Evolutionary conservation across 257 asterid species (phyloP).

Genomic region (Primulina tabacum): DNA sequence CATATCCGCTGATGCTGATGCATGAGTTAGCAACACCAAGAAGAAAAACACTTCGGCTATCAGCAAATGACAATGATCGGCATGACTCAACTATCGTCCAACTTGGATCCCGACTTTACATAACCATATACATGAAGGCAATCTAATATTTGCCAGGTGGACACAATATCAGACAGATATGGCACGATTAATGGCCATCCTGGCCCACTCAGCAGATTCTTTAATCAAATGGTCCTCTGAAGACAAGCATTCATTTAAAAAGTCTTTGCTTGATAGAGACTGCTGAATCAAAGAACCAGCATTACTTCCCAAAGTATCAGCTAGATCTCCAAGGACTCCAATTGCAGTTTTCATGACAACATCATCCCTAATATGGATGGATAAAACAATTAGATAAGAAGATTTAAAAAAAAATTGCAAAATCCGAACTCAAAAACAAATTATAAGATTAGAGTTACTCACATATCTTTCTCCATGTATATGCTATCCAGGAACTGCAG

Average conservation of each 20-base stretch:
- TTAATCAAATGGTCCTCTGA: slow-evolving; percentile 86
- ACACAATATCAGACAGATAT: slow-evolving; percentile 63
- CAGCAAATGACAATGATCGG: slow-evolving; percentile 59
- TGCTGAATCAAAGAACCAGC: slow-evolving; percentile 81
- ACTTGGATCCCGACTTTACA: slow-evolving; percentile 66
- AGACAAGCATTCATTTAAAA: slow-evolving; percentile 76
- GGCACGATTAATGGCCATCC: slow-evolving; percentile 85
- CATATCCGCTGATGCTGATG: slow-evolving; percentile 29
- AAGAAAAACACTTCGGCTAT: slow-evolving; percentile 47
- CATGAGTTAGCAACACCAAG: slow-evolving; percentile 70
- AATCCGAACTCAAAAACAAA: neutral
- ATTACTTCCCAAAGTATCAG: slow-evolving; percentile 87
- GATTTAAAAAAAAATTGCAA: neutral
- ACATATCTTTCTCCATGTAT: slow-evolving; percentile 79
- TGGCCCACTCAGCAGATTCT: slow-evolving; percentile 98
- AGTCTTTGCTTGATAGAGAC: slow-evolving; percentile 77
- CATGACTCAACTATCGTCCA: slow-evolving; percentile 41
- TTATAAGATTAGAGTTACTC: slow-evolving; percentile 28
- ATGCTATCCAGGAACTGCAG: slow-evolving; percentile 77
- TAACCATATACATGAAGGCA: slow-evolving; percentile 82
- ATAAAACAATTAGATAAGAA: neutral
- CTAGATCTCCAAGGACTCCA: slow-evolving; percentile 89
- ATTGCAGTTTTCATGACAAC: slow-evolving; percentile 90
- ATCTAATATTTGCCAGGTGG: slow-evolving; percentile 41
- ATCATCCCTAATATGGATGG: slow-evolving; percentile 68